Conservation (phyloP, 371 early-diverging fungal species). For the Basidiobolus meristosporus region DNA sequence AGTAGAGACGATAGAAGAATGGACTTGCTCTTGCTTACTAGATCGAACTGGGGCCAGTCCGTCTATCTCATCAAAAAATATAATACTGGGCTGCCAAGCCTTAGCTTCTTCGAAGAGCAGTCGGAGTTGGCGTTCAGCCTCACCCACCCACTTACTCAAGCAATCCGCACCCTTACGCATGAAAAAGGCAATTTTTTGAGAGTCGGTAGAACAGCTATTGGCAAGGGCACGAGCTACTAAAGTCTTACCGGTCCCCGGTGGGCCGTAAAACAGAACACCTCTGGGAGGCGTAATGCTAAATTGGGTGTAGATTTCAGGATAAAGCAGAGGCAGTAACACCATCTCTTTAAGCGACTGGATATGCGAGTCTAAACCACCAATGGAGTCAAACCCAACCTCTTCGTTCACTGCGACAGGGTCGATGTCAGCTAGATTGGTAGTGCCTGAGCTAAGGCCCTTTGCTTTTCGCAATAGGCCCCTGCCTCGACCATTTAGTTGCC, state of each 20-base stretch:
- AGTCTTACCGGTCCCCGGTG: conserved; percentile 48
- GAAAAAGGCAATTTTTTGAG: conserved; percentile 50
- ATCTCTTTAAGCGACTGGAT: conserved; percentile 45
- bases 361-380: conserved; percentile 2
- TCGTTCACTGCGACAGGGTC: conserved; percentile 15
- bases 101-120: conserved; percentile 45
- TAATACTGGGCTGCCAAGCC: conserved; percentile 25
- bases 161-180: conserved; percentile 61
- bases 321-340: conserved; percentile 49
- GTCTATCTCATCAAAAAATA: conserved; percentile 54
- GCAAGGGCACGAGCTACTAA: conserved; percentile 53
- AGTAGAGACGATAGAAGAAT: conserved; percentile 47
- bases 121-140: conserved; percentile 46
- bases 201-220: conserved; percentile 28
- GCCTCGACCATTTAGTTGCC: no score
- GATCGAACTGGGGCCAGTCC: conserved; percentile 31
- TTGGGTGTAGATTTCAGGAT: conserved; percentile 41
- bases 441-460: no score
- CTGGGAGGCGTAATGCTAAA: conserved; percentile 39
- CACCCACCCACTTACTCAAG: conserved; percentile 68
- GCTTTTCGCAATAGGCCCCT: no score
- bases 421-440: conserved; percentile 13
- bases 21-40: conserved; percentile 36
- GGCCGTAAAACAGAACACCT: conserved; percentile 45
- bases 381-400: conserved; percentile 22